A percentile compares a stretch with the other conserved stretches of the same genome.
Evolutionary conservation across 768 basidiomycete genomes (phyloP).

Genomic region (Rubroboletus satanas): DNA sequence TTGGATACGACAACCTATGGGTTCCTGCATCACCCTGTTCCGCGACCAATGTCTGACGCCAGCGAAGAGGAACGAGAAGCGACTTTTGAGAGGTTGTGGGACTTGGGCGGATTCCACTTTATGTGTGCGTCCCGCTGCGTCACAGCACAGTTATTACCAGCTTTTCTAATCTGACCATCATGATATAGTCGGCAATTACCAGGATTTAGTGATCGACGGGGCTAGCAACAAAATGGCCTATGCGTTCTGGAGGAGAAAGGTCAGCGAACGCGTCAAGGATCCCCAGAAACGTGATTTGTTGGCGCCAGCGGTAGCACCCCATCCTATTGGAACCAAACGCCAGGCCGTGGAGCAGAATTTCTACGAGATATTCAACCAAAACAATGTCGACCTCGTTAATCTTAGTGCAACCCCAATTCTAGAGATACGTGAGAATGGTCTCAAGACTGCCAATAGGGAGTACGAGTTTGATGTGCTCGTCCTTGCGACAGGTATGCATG

Average conservation of each 20-base stretch:
- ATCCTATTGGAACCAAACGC: slow-evolving; percentile 9
- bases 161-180: background rate
- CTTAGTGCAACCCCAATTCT: slow-evolving; percentile 3
- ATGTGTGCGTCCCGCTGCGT: background rate
- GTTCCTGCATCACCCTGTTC: background rate
- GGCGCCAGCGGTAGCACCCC: slow-evolving; percentile 11
- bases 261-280: slow-evolving; percentile 12
- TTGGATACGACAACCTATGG: background rate
- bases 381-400: slow-evolving; percentile 17
- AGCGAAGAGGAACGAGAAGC: slow-evolving; percentile 8
- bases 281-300: slow-evolving; percentile 10
- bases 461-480: slow-evolving; percentile 13
- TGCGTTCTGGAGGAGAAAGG: slow-evolving; percentile 14
- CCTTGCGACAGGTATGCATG: slow-evolving; percentile 13
- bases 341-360: slow-evolving; percentile 7
- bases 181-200: slow-evolving; percentile 6
- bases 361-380: slow-evolving; percentile 15
- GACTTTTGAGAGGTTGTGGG: slow-evolving; percentile 12
- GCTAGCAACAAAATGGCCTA: slow-evolving; percentile 2
- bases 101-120: slow-evolving; percentile 7
- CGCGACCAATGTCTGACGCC: background rate
- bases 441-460: slow-evolving; percentile 5
- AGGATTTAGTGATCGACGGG: background rate
- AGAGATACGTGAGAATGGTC: slow-evolving; percentile 7
- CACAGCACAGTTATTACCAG: too few species aligned